Base-by-base conservation (phyloP, 2,329 filamentous ascomycete genomes). In the Clonostachys rosea region DNA sequence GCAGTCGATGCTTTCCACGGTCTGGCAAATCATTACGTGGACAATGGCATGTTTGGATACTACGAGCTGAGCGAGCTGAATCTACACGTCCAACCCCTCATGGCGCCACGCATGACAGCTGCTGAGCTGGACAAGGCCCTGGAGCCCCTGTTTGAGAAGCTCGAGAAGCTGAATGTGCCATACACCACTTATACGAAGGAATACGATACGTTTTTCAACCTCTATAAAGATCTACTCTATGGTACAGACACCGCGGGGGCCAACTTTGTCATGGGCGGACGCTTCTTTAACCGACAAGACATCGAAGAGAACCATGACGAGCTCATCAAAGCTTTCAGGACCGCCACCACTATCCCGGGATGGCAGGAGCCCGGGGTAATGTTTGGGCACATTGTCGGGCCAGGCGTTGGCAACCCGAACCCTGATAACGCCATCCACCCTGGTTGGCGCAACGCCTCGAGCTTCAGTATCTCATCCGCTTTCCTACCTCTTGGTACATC, bases 381-480 rank as follows among this genome's bases (percentile, higher is more conserved):
- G 8, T 10, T 30, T 30, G 24, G 24, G 24, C 24, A 30, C 9
- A 30, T 30, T 30, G 36, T 18, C 36, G 36, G 36, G 14, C 36
- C 36, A 2, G 14, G 14, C 17, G 12, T 48, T 49, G 24, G 24
- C 24, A 30, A 30, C 24, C 24, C 24, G 2, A 30, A 30, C 24
- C 24, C 24, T 30, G 8, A 30, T 30, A 30, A 30, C 24, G 24
- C 24, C 24, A 30, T 30, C 24, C 24, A 30, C 9, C 24, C 24
- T 4, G 24, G 42, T 33, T 37, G 45, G 24, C 24, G 24, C 24
- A 45, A 35, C 53, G 58, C 37, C 51, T 51, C 13, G 48, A 50
- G 9, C 43, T 30, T 30, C 24, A 30, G 24, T 30, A 30, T 30
- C 4, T 30, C 24, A 10, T 30, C 24, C 4, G 24, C 24, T 30